A percentile compares a stretch with the other conserved stretches of the same genome.
These are phyloP conservation scores for Leccinum truebloodii DNA, from an alignment of 768 basidiomycete genomes.

Conservation along the genomic window DNA sequence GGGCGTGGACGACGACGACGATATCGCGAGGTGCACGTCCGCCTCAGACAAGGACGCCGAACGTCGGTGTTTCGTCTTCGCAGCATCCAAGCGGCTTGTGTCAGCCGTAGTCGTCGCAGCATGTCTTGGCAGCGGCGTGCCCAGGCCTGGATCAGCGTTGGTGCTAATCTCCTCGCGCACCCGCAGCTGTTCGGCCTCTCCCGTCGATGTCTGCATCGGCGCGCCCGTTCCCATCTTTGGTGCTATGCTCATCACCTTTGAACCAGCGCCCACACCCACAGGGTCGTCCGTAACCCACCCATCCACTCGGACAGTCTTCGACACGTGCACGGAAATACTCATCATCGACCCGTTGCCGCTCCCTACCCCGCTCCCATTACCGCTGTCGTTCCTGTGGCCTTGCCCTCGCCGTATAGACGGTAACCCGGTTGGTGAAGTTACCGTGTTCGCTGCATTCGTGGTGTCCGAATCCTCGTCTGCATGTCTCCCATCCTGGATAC, in stretches of 20 bases:
- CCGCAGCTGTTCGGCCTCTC: too few relatives aligned
- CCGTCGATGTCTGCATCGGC: too few relatives aligned
- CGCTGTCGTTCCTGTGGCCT: too few relatives aligned
- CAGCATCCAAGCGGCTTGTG: not conserved
- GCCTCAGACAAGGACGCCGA: slow-evolving; percentile 19
- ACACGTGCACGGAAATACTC: not conserved
- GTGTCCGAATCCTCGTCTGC: slow-evolving; percentile 15
- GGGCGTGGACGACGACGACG: not conserved
- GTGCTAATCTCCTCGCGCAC: too few relatives aligned
- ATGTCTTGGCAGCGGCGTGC: not conserved
- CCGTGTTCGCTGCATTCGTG: not conserved
- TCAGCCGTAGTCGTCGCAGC: not conserved
- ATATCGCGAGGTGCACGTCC: not conserved
- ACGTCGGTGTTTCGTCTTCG: slow-evolving; percentile 5
- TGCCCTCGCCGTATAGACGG: not conserved
- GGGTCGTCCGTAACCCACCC: slow-evolving; percentile 25
- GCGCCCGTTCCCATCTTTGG: not conserved
- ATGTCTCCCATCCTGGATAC: slow-evolving; percentile 10
- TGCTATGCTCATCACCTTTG: not conserved
- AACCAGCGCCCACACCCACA: not conserved
- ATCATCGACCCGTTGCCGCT: slow-evolving; percentile 1
- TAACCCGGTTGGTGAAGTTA: too few relatives aligned
- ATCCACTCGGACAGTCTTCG: not conserved
- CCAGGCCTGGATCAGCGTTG: not conserved
- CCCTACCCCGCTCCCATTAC: not conserved